phyloP scores from a whole-genome alignment of 2,329 filamentous ascomycete species.

The Chaetomium globosum region DNA sequence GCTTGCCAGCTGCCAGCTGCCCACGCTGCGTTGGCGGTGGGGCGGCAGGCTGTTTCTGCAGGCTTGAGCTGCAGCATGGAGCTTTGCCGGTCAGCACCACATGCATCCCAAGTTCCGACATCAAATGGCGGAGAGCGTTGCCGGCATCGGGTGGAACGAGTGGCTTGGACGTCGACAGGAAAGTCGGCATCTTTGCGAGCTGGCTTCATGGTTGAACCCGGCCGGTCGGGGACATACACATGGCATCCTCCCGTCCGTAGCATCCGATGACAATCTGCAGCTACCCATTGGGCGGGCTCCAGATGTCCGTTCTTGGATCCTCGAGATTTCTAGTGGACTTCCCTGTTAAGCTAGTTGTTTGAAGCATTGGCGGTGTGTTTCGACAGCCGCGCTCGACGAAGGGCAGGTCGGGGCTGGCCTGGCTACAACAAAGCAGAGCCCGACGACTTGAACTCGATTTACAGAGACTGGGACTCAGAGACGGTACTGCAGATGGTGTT shows the following conservation, averaged over 20 bases:
- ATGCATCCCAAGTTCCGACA: neutral
- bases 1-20: constrained; percentile 24
- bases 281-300: neutral
- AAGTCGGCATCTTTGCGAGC: neutral
- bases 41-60: constrained; percentile 24
- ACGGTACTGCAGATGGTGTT: neutral
- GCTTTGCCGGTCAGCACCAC: constrained; percentile 14
- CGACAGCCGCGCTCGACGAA: neutral
- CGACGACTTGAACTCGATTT: neutral
- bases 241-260: neutral
- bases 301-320: neutral
- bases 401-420: no score
- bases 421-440: neutral
- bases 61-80: neutral
- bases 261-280: neutral
- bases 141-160: neutral
- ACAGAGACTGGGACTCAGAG: neutral
- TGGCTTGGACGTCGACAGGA: constrained; percentile 5
- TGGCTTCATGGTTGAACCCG: constrained; percentile 14
- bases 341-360: neutral
- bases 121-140: constrained; percentile 20
- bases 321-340: neutral
- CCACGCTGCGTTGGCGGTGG: constrained; percentile 37
- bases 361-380: neutral
- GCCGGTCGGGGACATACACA: constrained; percentile 14